Percentiles rank a stretch among this genome's conserved stretches.
phyloP scores from a whole-genome alignment of 2,329 filamentous ascomycete species.

The Alternaria arbusti region DNA sequence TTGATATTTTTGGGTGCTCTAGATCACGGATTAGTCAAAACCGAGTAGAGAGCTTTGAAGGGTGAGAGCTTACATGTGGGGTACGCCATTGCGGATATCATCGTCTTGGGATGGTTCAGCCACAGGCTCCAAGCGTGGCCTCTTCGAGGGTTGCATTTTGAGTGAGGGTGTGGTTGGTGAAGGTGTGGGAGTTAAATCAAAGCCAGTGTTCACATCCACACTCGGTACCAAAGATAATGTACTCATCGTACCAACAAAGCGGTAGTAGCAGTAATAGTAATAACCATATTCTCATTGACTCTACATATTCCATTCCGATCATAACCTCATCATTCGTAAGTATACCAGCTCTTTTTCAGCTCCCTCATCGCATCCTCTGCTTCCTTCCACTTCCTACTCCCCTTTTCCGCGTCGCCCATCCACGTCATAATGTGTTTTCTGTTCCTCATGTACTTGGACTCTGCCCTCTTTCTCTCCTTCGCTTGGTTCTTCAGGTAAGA shows the following conservation, averaged over 20 bases:
- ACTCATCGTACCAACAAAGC: background rate
- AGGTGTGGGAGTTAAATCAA: background rate
- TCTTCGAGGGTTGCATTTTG: too few species aligned
- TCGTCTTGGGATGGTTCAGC: too few species aligned
- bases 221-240: background rate
- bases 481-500: slow-evolving; percentile 67
- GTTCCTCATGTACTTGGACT: slow-evolving; percentile 53
- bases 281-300: background rate
- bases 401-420: slow-evolving; percentile 30
- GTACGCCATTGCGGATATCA: too few species aligned
- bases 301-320: background rate
- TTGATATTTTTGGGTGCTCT: background rate
- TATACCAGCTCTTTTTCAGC: slow-evolving; percentile 39
- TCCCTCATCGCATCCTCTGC: slow-evolving; percentile 32
- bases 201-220: background rate
- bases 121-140: too few species aligned
- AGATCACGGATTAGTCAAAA: background rate
- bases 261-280: background rate
- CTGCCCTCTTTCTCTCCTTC: slow-evolving; percentile 54
- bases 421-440: slow-evolving; percentile 43
- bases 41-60: background rate
- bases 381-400: slow-evolving; percentile 31
- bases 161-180: background rate
- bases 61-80: too few species aligned
- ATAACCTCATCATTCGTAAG: slow-evolving; percentile 30